These are phyloP conservation scores for Buxus sempervirens DNA, from an alignment of 164 flowering plant species.

Conservation along the genomic window DNA sequence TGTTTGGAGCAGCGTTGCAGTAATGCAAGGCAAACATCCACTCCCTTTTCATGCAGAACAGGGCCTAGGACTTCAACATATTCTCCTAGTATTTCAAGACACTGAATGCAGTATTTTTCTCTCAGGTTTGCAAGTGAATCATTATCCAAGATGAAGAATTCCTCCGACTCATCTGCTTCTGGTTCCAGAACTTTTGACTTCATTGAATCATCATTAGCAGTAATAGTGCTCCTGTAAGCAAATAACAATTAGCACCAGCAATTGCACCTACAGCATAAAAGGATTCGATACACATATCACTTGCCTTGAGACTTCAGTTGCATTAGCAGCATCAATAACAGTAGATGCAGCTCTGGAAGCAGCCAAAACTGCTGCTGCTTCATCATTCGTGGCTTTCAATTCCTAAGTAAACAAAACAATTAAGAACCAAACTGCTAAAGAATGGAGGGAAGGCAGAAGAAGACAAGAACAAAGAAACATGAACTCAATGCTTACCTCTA, in stretches of 20 bases:
- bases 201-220: constrained; percentile 28
- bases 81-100: constrained; percentile 84
- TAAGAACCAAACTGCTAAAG: neutral
- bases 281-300: constrained; percentile 5
- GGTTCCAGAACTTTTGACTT: constrained; percentile 28
- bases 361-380: constrained; percentile 83
- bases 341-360: constrained; percentile 88
- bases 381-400: constrained; percentile 55
- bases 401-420: constrained; percentile 37
- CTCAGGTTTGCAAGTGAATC: constrained; percentile 63
- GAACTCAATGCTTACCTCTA: constrained; percentile 50
- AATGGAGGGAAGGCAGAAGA: neutral
- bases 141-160: constrained; percentile 51
- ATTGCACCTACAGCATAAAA: neutral
- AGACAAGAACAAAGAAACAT: neutral
- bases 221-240: constrained; percentile 43
- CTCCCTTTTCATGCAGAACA: constrained; percentile 93
- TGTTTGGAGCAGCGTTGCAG: constrained; percentile 50
- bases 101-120: constrained; percentile 86
- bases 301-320: constrained; percentile 74
- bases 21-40: constrained; percentile 86
- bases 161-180: constrained; percentile 55
- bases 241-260: constrained; percentile 4
- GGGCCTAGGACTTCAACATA: constrained; percentile 98
- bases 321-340: constrained; percentile 85